A percentile compares a stretch with the other conserved stretches of the same genome.
Evolutionary conservation across 164 flowering plant species (phyloP).

Genomic region (Taxillus chinensis): DNA sequence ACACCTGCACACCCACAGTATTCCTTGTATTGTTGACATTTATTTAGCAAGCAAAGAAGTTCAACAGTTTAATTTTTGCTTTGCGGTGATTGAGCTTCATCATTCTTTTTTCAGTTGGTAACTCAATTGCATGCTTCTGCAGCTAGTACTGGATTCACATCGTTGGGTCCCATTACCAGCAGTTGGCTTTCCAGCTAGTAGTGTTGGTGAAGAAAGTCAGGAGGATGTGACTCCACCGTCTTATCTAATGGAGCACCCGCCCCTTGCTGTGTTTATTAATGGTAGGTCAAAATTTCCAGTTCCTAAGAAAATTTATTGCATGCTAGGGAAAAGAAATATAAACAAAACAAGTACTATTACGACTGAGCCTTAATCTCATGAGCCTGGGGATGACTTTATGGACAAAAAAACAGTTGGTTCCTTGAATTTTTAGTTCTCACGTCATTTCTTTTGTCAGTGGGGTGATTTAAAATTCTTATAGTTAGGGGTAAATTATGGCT

Average conservation of each 20-base stretch:
- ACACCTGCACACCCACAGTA: no score
- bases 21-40: no score
- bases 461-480: neutral
- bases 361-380: no score
- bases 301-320: no score
- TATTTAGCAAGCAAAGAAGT: neutral
- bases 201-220: constrained; percentile 52
- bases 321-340: no score
- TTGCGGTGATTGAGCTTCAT: neutral
- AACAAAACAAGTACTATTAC: no score
- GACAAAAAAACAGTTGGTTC: no score
- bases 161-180: constrained; percentile 96
- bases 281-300: constrained; percentile 28
- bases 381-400: no score
- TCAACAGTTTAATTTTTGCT: neutral
- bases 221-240: constrained; percentile 95
- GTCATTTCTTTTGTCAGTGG: no score
- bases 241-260: constrained; percentile 93
- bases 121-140: constrained; percentile 13
- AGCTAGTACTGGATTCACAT: constrained; percentile 94
- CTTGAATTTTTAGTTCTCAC: no score
- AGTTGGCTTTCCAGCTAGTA: constrained; percentile 59
- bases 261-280: constrained; percentile 92
- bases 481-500: neutral
- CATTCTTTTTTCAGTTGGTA: neutral